phyloP scores from a whole-genome alignment of 805 yeast genomes.

The Metschnikowia santaceciliae region DNA sequence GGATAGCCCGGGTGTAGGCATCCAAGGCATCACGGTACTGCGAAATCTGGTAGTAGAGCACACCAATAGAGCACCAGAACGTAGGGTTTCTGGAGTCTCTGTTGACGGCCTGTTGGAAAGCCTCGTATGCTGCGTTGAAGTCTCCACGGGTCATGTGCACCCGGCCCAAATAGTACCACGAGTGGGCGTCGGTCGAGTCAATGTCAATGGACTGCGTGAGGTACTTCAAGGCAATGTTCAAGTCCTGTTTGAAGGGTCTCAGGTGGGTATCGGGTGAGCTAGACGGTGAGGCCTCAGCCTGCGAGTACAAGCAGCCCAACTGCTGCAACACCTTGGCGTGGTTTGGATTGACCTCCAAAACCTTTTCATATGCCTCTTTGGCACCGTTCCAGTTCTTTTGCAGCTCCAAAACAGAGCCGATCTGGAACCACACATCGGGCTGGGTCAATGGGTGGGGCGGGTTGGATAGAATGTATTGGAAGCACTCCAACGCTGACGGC shows the following conservation, averaged over 20 bases:
- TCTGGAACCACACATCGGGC: conserved; percentile 98
- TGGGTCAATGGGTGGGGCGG: conserved; percentile 96
- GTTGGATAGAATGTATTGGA: conserved; percentile 81
- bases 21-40: conserved; percentile 96
- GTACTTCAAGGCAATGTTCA: conserved; percentile 77
- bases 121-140: conserved; percentile 94
- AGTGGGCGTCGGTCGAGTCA: conserved; percentile 87
- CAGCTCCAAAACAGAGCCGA: conserved; percentile 92
- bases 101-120: conserved; percentile 97
- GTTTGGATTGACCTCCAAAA: conserved; percentile 80
- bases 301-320: conserved; percentile 90
- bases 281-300: conserved; percentile 37
- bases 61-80: conserved; percentile 97
- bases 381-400: conserved; percentile 90
- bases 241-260: conserved; percentile 61
- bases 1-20: conserved; percentile 94
- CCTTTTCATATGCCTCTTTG: conserved; percentile 92
- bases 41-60: conserved; percentile 89
- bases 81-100: conserved; percentile 96
- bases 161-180: conserved; percentile 96
- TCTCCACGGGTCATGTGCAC: conserved; percentile 96
- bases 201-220: conserved; percentile 84
- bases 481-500: conserved; percentile 86
- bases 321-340: conserved; percentile 96
- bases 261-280: conserved; percentile 15